Conservation (phyloP, 805 yeast genomes). For the Candida ulmi region DNA sequence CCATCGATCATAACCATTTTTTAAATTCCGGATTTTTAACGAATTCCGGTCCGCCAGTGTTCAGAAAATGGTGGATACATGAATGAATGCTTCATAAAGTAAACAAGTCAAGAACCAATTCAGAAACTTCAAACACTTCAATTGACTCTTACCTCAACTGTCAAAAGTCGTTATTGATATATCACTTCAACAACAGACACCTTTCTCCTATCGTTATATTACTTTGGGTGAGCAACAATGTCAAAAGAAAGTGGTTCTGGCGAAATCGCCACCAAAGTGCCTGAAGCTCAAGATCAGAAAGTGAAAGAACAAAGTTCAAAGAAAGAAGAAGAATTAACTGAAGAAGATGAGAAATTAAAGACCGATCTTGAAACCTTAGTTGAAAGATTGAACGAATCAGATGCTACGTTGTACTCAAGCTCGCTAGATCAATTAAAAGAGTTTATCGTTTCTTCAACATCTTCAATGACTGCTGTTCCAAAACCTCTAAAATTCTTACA, state of each 20-base stretch:
- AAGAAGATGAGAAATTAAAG: conserved; percentile 87
- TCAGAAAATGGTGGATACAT: no score
- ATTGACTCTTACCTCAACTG: no score
- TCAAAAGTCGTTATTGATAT: no score
- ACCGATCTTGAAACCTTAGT: conserved; percentile 83
- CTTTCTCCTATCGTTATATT: not conserved
- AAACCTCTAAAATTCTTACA: conserved; percentile 94
- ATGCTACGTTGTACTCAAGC: conserved; percentile 40
- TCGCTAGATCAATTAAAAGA: conserved; percentile 69
- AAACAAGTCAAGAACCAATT: no score
- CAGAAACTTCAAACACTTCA: no score
- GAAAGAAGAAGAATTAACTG: conserved; percentile 79
- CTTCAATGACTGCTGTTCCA: conserved; percentile 99
- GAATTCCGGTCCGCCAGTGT: no score
- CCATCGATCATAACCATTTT: no score
- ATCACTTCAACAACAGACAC: no score
- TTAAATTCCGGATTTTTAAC: no score
- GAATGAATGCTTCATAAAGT: no score
- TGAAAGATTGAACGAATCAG: conserved; percentile 61
- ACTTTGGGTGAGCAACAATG: conserved; percentile 4
- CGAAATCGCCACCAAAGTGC: conserved; percentile 23
- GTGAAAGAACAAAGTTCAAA: conserved; percentile 14
- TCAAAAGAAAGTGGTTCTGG: conserved; percentile 14
- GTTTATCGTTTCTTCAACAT: conserved; percentile 84
- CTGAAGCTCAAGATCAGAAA: conserved; percentile 1